Conservation (phyloP, 2,329 filamentous ascomycete genomes). For the Alternaria incomplexa region DNA sequence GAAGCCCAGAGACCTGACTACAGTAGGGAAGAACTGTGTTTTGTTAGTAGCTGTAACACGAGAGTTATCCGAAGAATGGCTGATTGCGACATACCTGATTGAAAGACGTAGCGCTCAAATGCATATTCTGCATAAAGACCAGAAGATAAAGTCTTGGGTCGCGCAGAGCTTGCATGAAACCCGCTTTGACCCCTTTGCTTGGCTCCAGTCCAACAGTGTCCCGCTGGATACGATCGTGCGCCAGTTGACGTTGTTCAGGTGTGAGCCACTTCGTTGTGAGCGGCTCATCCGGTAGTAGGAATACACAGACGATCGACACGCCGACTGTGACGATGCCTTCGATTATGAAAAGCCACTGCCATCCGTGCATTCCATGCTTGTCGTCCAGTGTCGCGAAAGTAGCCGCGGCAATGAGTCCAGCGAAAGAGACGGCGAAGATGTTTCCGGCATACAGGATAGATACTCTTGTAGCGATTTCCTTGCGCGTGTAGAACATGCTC, state of each 20-base stretch:
- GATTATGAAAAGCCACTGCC: slow-evolving; percentile 29
- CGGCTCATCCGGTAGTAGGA: slow-evolving; percentile 31
- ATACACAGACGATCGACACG: slow-evolving; percentile 21
- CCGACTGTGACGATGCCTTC: slow-evolving; percentile 3
- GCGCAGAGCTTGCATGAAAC: slow-evolving; percentile 55
- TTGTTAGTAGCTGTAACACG: background rate
- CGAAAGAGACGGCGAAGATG: slow-evolving; percentile 48
- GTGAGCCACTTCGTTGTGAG: slow-evolving; percentile 53
- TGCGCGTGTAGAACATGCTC: slow-evolving; percentile 69
- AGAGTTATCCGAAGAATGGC: background rate
- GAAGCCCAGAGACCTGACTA: slow-evolving; percentile 41
- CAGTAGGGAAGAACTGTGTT: slow-evolving; percentile 40
- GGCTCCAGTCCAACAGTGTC: slow-evolving; percentile 51
- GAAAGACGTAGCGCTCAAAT: slow-evolving; percentile 58
- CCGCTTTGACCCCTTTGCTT: slow-evolving; percentile 53
- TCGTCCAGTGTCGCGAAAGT: slow-evolving; percentile 31
- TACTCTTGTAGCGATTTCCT: slow-evolving; percentile 44
- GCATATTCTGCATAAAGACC: slow-evolving; percentile 63
- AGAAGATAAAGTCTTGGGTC: slow-evolving; percentile 62
- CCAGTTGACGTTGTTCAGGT: slow-evolving; percentile 49
- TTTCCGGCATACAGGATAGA: slow-evolving; percentile 47
- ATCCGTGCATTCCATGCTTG: slow-evolving; percentile 35
- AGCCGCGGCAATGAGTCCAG: slow-evolving; percentile 50
- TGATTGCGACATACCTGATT: slow-evolving; percentile 24
- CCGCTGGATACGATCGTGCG: slow-evolving; percentile 38